phyloP scores from a whole-genome alignment of 106 monocot species.

The Alisma plantagoaquatica region DNA sequence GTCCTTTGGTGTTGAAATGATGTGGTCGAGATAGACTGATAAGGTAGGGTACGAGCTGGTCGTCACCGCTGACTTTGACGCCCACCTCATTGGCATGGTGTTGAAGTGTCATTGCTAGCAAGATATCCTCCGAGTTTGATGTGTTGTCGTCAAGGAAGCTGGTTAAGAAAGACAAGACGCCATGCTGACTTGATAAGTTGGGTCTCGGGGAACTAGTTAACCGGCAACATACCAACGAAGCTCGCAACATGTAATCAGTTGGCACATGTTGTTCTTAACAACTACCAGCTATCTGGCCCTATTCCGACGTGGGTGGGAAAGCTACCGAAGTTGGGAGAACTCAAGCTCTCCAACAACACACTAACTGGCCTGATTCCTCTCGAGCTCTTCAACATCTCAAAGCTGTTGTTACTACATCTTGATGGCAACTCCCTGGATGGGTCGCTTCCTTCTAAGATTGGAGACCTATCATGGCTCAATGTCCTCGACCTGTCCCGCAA shows the following conservation, averaged over 20 bases:
- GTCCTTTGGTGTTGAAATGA: too few species aligned
- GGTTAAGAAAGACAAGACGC: too few species aligned
- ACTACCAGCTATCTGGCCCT: conserved; percentile 38
- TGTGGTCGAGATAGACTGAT: too few species aligned
- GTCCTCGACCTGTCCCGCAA: conserved; percentile 58
- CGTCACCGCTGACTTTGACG: too few species aligned
- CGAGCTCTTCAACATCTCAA: conserved; percentile 56
- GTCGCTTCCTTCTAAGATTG: conserved; percentile 35
- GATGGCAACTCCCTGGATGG: conserved; percentile 51
- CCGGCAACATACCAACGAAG: conserved; percentile 57
- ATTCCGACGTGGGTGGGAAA: conserved; percentile 64
- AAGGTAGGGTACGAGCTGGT: too few species aligned
- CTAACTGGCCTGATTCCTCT: conserved; percentile 45
- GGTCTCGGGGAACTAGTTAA: conserved; percentile 52
- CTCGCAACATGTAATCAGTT: conserved; percentile 48
- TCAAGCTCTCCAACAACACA: conserved; percentile 58
- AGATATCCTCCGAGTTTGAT: too few species aligned
- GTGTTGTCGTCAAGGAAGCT: too few species aligned
- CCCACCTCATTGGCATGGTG: too few species aligned
- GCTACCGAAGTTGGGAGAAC: conserved; percentile 55
- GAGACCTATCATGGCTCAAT: conserved; percentile 42
- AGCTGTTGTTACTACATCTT: conserved; percentile 55
- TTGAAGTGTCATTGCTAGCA: too few species aligned
- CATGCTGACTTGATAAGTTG: too few species aligned
- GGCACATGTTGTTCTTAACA: conserved; percentile 48